Conservation (phyloP, 495 filamentous ascomycete genomes). For the Penicillium pancosmium region DNA sequence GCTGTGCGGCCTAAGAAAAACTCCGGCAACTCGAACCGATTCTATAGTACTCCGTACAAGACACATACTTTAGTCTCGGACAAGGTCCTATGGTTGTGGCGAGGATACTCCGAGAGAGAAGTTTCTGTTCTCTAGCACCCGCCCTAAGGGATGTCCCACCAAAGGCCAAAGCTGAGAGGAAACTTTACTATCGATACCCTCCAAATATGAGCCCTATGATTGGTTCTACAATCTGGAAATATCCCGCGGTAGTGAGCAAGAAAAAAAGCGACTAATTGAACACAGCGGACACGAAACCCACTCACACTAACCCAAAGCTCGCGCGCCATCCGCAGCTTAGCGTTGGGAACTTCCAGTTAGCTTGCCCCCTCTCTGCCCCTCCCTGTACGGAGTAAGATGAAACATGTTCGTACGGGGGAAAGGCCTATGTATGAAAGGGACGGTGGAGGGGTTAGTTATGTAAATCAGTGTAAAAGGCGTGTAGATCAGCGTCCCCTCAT, state of each 20-base stretch:
- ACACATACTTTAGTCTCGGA: not conserved
- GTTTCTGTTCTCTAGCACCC: not conserved
- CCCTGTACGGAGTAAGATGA: slow-evolving; percentile 9
- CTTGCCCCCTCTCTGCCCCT: slow-evolving; percentile 13
- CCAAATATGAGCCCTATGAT: slow-evolving; percentile 8
- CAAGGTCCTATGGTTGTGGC: not conserved
- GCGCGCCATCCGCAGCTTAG: slow-evolving; percentile 23
- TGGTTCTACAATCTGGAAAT: slow-evolving; percentile 10
- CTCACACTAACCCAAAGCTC: slow-evolving; percentile 19
- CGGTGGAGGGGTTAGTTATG: slow-evolving; percentile 14
- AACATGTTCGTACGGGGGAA: slow-evolving; percentile 21
- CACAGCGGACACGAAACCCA: slow-evolving; percentile 7
- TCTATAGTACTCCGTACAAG: not conserved
- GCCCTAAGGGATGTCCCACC: slow-evolving; percentile 1
- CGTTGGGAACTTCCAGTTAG: slow-evolving; percentile 2
- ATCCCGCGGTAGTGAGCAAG: slow-evolving; percentile 14
- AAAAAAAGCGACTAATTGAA: slow-evolving; percentile 16
- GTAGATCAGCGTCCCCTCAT: slow-evolving; percentile 25
- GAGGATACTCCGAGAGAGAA: slow-evolving; percentile 1
- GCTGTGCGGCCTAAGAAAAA: slow-evolving; percentile 8
- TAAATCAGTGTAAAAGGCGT: slow-evolving; percentile 22
- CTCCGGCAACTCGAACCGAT: too few species aligned
- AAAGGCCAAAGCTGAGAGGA: slow-evolving; percentile 3
- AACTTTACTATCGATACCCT: slow-evolving; percentile 4
- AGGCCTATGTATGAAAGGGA: slow-evolving; percentile 3